Evolutionary conservation across 192 early-diverging fungal species (phyloP).

Genomic region (Podila verticillata): DNA sequence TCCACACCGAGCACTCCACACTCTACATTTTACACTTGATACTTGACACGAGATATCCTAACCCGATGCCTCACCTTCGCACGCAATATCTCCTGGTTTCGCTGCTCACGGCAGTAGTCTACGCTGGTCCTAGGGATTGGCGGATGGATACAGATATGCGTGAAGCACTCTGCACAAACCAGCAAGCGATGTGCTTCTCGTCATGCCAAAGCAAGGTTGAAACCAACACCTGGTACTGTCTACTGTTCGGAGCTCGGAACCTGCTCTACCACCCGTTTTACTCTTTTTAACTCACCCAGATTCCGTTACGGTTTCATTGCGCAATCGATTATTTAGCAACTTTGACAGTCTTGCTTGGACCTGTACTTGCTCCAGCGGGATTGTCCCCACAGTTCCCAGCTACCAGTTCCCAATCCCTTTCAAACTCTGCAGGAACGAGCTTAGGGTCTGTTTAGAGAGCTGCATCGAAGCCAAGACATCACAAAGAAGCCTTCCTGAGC

Average conservation of each 20-base stretch:
- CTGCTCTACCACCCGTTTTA: neutral
- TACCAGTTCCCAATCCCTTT: conserved; percentile 45
- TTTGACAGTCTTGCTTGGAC: conserved; percentile 30
- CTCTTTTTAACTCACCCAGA: neutral
- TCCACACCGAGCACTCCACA: no score
- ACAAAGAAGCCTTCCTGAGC: neutral
- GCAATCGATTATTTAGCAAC: conserved; percentile 6
- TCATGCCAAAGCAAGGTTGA: conserved; percentile 24
- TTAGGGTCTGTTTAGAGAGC: conserved; percentile 13
- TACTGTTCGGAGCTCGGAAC: neutral
- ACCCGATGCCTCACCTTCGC: no score
- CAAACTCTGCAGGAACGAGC: conserved; percentile 30
- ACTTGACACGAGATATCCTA: no score
- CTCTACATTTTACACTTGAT: no score
- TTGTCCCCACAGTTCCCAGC: neutral
- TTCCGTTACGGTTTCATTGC: neutral
- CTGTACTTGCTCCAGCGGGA: conserved; percentile 14
- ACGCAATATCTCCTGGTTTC: no score
- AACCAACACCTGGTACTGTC: conserved; percentile 10
- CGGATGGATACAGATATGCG: conserved; percentile 15
- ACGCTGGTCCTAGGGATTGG: conserved; percentile 8
- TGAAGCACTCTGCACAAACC: conserved; percentile 23
- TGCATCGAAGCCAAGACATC: neutral
- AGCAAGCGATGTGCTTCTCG: conserved; percentile 17
- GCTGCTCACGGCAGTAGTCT: neutral